phyloP scores from a whole-genome alignment of 352 stramenopile species.

The Thalassiosira livingstoniorum region DNA sequence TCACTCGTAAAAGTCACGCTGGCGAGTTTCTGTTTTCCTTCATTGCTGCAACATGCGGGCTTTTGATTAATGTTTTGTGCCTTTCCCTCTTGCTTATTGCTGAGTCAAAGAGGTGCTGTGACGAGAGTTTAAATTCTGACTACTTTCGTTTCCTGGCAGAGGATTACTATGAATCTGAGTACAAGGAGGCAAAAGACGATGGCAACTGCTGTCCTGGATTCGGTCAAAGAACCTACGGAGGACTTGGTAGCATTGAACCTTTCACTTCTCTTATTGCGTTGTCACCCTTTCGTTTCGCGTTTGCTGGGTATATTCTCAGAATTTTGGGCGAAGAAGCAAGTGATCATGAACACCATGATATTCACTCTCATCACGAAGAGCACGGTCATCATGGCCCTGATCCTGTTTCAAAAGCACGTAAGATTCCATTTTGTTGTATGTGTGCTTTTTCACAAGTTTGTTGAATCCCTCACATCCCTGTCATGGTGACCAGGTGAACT shows the following conservation, averaged over 20 bases:
- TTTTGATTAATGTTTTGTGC: constrained; percentile 68
- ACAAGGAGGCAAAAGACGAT: constrained; percentile 1
- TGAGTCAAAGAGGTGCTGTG: constrained; percentile 76
- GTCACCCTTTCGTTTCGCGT: constrained; percentile 68
- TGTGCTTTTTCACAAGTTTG: too few relatives aligned
- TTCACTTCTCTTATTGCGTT: constrained; percentile 76
- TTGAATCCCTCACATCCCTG: too few relatives aligned
- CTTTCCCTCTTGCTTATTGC: constrained; percentile 67
- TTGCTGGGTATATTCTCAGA: constrained; percentile 43
- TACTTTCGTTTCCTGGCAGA: not conserved
- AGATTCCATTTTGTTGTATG: too few relatives aligned
- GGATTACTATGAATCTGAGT: not conserved
- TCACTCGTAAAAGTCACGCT: constrained; percentile 2
- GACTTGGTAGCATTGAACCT: constrained; percentile 79
- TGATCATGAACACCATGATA: constrained; percentile 1
- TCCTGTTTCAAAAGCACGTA: constrained; percentile 34
- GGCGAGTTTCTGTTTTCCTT: constrained; percentile 15
- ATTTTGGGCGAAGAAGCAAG: constrained; percentile 13
- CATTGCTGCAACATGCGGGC: constrained; percentile 55
- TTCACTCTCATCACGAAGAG: constrained; percentile 8
- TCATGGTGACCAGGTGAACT: too few relatives aligned
- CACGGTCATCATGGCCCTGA: constrained; percentile 35
- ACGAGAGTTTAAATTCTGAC: constrained; percentile 17
- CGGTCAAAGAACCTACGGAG: constrained; percentile 69
- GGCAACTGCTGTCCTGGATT: constrained; percentile 63